Percentiles rank a stretch among this genome's conserved stretches.
Evolutionary conservation across 257 asterid genomes (phyloP).

Genomic region (Pogostemon cablin): DNA sequence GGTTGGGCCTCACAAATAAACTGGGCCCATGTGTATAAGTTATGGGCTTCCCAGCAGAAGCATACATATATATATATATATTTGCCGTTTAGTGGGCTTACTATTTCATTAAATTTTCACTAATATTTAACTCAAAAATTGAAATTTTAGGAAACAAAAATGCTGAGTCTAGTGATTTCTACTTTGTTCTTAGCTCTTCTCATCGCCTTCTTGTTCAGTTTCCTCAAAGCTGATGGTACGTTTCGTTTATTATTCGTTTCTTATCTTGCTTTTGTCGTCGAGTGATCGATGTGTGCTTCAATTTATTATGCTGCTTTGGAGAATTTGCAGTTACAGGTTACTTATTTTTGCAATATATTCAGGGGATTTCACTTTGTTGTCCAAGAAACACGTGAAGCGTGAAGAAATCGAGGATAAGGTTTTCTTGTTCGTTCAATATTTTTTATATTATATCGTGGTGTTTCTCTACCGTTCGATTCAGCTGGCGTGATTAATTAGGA

Average conservation of each 20-base stretch:
- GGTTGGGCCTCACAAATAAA: no score
- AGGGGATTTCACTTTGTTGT: slow-evolving; percentile 89
- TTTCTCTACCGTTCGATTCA: background rate
- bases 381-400: slow-evolving; percentile 68
- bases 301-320: slow-evolving; percentile 7
- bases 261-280: background rate
- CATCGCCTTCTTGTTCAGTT: slow-evolving; percentile 45
- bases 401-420: slow-evolving; percentile 94
- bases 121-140: background rate
- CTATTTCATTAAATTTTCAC: background rate
- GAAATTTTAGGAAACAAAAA: slow-evolving; percentile 25
- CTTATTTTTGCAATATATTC: slow-evolving; percentile 24
- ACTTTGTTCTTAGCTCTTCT: slow-evolving; percentile 38
- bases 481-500: slow-evolving; percentile 4
- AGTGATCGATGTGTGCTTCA: slow-evolving; percentile 1
- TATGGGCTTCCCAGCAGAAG: no score
- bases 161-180: slow-evolving; percentile 44
- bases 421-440: slow-evolving; percentile 5
- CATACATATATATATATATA: no score
- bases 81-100: no score
- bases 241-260: background rate
- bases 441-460: background rate
- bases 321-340: background rate
- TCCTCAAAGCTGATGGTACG: slow-evolving; percentile 85
- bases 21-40: no score